Evolutionary conservation across 2,329 filamentous ascomycete genomes (phyloP).

Genomic region (Coniella vitis): DNA sequence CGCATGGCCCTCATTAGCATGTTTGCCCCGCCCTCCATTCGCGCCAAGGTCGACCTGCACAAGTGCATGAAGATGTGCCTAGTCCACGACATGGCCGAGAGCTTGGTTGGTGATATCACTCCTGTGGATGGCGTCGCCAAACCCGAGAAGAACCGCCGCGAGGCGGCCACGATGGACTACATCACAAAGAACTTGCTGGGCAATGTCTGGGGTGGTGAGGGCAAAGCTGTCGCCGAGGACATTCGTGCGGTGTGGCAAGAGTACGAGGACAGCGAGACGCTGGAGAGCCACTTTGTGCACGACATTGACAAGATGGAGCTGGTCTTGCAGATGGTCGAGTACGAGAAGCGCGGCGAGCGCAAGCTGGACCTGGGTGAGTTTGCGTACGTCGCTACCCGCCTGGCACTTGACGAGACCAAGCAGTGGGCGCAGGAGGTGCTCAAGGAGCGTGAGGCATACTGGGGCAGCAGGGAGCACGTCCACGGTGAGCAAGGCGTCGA

Average conservation of each 20-base stretch:
- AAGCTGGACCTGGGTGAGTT: constrained; percentile 80
- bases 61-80: constrained; percentile 94
- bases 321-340: constrained; percentile 91
- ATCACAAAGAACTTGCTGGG: constrained; percentile 68
- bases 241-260: constrained; percentile 85
- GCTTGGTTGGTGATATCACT: constrained; percentile 92
- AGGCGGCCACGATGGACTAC: constrained; percentile 88
- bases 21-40: constrained; percentile 73
- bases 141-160: constrained; percentile 79
- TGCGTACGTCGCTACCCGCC: constrained; percentile 64
- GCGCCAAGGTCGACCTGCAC: constrained; percentile 64
- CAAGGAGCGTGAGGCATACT: constrained; percentile 67
- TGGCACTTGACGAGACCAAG: constrained; percentile 71
- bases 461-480: constrained; percentile 47
- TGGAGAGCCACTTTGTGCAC: constrained; percentile 85
- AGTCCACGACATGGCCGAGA: constrained; percentile 95
- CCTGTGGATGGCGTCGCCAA: constrained; percentile 83
- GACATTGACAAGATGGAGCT: constrained; percentile 97
- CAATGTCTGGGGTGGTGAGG: constrained; percentile 60
- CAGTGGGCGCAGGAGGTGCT: constrained; percentile 73
- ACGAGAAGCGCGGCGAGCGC: constrained; percentile 66
- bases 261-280: constrained; percentile 81
- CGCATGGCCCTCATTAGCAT: constrained; percentile 97
- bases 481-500: constrained; percentile 37
- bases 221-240: constrained; percentile 51